Evolutionary conservation across 495 filamentous ascomycete genomes (phyloP), one percentile per base, ranked within the genome.

Genomic region (Trichoderma asperelloides): DNA sequence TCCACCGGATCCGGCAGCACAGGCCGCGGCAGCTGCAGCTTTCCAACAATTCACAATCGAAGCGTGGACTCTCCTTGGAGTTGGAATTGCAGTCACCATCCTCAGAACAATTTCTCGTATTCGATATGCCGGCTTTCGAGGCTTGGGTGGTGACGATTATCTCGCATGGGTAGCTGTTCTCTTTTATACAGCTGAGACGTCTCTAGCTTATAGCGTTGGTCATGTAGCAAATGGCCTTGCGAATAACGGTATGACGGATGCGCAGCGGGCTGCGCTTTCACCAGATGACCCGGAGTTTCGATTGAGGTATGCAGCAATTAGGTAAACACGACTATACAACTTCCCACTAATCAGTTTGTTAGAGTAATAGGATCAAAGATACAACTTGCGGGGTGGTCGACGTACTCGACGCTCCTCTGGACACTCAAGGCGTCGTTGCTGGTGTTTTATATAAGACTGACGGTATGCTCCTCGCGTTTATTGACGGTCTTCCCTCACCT

Each of bases 191-290:
- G 68, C 74, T 12, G 75, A 80, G 71, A 73, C 75, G 0, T 71
- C 72, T 28, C 70, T 79, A 13, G 77, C 76, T 1, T 80, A 78
- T 33, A 70, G 70, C 7, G 75, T 78, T 33, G 79, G 75, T 25
- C 70, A 73, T 65, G 78, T 78, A 68, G 86, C 80, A 63, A 71
- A 77, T 23, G 86, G 86, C 2, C 77, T 88, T 37, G 85, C 85
- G 37, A 88, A 88, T 71, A 88, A 86, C 71, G 70, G 80, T 69
- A 87, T 88, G 84, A 85, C 85, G 5, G 80, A 83, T 45, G 79
- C 78, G 23, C 70, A 85, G 66, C 78, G 86, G 25, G 70, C 68
- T 9, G 65, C 76, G 0, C 74, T 88, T 11, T 73, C 75, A 13
- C 78, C 82, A 1, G 67, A 71, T n/a, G 80, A 79, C 16, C 66